Base-by-base conservation (phyloP, 2,329 filamentous ascomycete species). In the Tothia fuscella region DNA sequence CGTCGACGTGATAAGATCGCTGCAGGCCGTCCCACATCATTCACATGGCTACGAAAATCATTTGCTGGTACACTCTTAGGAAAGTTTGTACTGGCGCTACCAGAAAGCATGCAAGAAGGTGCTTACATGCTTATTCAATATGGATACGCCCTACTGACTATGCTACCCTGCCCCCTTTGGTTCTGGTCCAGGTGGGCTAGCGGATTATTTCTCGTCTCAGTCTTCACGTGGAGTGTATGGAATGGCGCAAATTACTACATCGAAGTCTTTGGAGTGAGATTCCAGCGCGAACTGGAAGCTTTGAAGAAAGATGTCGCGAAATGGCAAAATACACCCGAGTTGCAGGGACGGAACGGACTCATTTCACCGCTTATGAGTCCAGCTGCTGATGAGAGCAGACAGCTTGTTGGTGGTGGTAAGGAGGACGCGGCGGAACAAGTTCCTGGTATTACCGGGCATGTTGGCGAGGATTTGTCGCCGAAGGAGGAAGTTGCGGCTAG, bases 201-300 rank as follows among this genome's bases (percentile, higher is more conserved):
- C 30, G 77, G 80, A 2, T 50, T 59, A 0, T 98, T 95, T 62
- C 68, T 98, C 34, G 68, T 80, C 42, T 64, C 75, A 2, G 78
- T 98, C n/a, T 96, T 98, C 56, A 71, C 77, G 32, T 95, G 88
- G 87, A 93, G 85, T 51, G 82, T 95, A 43, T 93, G 95, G 66
- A 98, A 98, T 52, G 91, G 91, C 24, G 86, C 91, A 14, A 96
- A 88, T 1, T 98, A 83, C 61, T 98, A 98, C 62, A 96, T 98
- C 55, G 91, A 98, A 53, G 85, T 96, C 2, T 98, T 96, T 58
- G 91, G 93, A 41, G 93, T 84, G 53, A 78, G 88, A 2, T 96
- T 98, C 69, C 86, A 98, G 67, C 94, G 89, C 56, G 91, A 98
- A 60, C 70, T 98, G 10, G 88, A 98, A 57, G 74, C 80, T 40